A percentile compares a stretch with the other conserved stretches of the same genome.
Conservation (phyloP, 78 protist species). For the Planoprotostelium fungivorum region DNA sequence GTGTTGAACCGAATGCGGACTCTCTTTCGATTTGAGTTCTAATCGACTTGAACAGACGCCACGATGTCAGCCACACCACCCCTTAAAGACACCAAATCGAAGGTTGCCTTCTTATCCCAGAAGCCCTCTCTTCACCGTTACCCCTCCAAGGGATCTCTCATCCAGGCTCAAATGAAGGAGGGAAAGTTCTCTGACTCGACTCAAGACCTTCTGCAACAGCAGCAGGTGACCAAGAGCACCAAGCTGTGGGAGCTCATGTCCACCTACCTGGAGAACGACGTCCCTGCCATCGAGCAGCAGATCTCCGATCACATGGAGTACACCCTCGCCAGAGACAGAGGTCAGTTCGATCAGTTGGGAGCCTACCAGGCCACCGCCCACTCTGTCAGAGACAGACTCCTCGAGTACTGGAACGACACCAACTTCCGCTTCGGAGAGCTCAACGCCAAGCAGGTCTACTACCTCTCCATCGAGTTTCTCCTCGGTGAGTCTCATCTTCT, state of each 20-base stretch:
- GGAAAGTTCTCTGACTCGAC: background rate
- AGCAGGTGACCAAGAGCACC: background rate
- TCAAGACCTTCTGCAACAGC: background rate
- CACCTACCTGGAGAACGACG: constrained; percentile 5
- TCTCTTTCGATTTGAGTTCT: too few relatives aligned
- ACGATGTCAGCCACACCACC: too few relatives aligned
- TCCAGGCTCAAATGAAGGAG: background rate
- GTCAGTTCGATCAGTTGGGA: constrained; percentile 52
- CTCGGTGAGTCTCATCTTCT: background rate
- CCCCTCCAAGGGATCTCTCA: background rate
- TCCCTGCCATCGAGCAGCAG: background rate
- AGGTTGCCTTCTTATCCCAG: background rate
- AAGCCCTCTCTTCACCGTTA: background rate
- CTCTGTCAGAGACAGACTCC: constrained; percentile 67
- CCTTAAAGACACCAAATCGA: background rate
- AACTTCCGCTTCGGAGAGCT: constrained; percentile 47
- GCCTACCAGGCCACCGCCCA: constrained; percentile 75
- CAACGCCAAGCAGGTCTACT: constrained; percentile 81
- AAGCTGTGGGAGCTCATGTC: background rate
- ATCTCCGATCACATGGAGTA: constrained; percentile 72
- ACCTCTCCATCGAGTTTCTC: constrained; percentile 89
- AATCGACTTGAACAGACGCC: too few relatives aligned
- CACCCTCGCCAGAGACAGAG: constrained; percentile 72
- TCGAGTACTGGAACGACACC: constrained; percentile 74
- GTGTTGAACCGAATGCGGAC: too few relatives aligned